A percentile compares a stretch with the other conserved stretches of the same genome.
Conservation (phyloP, 805 yeast genomes). For the Citeromyces matritensis region DNA sequence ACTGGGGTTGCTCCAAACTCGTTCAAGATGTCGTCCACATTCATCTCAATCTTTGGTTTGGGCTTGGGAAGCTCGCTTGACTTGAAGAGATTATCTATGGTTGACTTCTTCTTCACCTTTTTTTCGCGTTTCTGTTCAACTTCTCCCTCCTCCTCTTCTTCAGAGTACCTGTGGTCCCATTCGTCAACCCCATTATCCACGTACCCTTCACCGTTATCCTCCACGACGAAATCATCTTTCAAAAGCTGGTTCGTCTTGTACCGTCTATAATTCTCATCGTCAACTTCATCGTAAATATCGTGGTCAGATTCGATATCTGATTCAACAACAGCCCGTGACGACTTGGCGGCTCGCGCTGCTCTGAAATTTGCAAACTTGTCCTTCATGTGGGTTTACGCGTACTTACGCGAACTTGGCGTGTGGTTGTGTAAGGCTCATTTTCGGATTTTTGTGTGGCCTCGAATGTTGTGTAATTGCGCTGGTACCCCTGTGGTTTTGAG, state of each 20-base stretch:
- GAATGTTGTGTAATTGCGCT: no score
- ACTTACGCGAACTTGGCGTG: no score
- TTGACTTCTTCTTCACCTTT: conserved; percentile 13
- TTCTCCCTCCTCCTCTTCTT: conserved; percentile 25
- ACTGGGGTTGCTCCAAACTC: conserved; percentile 23
- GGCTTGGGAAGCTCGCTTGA: conserved; percentile 14
- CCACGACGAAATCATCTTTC: conserved; percentile 88
- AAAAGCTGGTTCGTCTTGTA: conserved; percentile 69
- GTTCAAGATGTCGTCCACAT: conserved; percentile 56
- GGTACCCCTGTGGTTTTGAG: no score
- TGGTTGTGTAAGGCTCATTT: no score
- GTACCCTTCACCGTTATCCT: conserved; percentile 88
- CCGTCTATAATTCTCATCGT: conserved; percentile 62
- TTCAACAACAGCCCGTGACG: conserved; percentile 19
- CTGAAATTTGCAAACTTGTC: conserved; percentile 45
- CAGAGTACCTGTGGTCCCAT: conserved; percentile 57
- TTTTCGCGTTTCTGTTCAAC: conserved; percentile 16
- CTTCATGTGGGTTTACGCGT: no score
- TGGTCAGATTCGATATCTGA: conserved; percentile 32
- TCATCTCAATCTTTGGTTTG: conserved; percentile 23
- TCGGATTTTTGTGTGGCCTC: no score
- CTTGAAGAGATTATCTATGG: conserved; percentile 34
- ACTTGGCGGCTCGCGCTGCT: conserved; percentile 48
- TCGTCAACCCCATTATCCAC: conserved; percentile 89
- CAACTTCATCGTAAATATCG: conserved; percentile 76